phyloP scores from a whole-genome alignment of 768 basidiomycete genomes.

The Boletus edulis region DNA sequence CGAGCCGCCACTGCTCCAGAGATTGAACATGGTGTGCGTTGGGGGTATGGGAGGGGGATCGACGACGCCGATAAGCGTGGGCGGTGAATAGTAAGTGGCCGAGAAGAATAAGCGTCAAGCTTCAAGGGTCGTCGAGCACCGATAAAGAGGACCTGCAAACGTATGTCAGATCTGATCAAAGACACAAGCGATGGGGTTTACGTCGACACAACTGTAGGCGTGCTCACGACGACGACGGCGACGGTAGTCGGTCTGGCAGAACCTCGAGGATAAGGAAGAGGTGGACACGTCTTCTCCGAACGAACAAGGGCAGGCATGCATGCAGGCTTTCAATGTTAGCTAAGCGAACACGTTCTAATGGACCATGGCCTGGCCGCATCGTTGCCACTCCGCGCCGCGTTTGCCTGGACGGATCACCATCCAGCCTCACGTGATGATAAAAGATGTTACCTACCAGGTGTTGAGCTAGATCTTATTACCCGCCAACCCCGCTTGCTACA shows the following conservation, averaged over 20 bases:
- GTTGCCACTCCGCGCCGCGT: background rate
- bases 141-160: background rate
- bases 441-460: too few relatives aligned
- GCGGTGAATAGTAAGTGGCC: background rate
- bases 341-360: slow-evolving; percentile 13
- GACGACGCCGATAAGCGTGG: background rate
- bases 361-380: background rate
- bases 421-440: too few relatives aligned
- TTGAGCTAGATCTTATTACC: too few relatives aligned
- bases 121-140: too few relatives aligned
- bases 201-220: too few relatives aligned
- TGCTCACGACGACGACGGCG: too few relatives aligned
- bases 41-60: background rate
- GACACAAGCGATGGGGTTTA: too few relatives aligned
- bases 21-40: background rate
- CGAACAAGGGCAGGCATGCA: background rate
- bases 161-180: background rate
- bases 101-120: too few relatives aligned
- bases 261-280: too few relatives aligned
- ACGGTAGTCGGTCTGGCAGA: too few relatives aligned
- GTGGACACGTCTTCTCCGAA: too few relatives aligned
- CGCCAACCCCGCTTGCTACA: too few relatives aligned
- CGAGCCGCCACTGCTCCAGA: slow-evolving; percentile 14
- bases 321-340: slow-evolving; percentile 14
- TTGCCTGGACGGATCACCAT: background rate